Evolutionary conservation across 164 flowering plant species (phyloP).

Genomic region (Magnolia kwangsiensis): DNA sequence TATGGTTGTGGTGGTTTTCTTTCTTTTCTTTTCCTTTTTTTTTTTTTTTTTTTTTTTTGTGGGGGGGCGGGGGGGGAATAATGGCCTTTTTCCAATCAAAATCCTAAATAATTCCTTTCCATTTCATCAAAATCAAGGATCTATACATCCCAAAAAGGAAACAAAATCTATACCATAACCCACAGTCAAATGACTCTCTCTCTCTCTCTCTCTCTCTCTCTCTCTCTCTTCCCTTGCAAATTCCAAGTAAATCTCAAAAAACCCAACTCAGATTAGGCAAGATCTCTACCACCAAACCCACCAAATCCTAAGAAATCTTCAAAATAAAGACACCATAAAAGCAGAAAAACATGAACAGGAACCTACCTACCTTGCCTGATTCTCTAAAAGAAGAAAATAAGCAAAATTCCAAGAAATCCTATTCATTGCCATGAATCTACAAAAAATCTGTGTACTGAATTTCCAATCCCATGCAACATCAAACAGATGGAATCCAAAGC

Average conservation of each 20-base stretch:
- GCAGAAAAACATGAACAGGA: conserved; percentile 8
- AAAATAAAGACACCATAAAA: conserved; percentile 12
- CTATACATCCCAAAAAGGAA: neutral
- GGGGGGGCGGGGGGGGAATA: neutral
- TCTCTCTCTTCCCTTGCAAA: neutral
- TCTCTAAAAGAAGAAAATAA: conserved; percentile 7
- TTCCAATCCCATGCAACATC: conserved; percentile 15
- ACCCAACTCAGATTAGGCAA: conserved; percentile 26
- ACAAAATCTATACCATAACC: neutral
- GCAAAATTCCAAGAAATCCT: neutral
- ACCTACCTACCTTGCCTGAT: conserved; percentile 22
- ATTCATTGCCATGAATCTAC: conserved; percentile 16
- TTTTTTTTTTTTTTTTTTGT: too few species aligned
- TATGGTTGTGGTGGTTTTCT: neutral
- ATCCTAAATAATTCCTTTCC: neutral
- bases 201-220: neutral
- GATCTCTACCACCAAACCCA: conserved; percentile 40
- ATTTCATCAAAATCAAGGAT: neutral
- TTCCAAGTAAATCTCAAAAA: conserved; percentile 6
- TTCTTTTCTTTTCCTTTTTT: too few species aligned
- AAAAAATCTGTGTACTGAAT: conserved; percentile 14
- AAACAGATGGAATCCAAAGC: conserved; percentile 29
- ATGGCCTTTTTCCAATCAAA: neutral
- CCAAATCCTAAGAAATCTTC: conserved; percentile 31
- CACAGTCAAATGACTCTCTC: neutral